Conservation (phyloP, 2,329 filamentous ascomycete species). For the Didymella glomerata region DNA sequence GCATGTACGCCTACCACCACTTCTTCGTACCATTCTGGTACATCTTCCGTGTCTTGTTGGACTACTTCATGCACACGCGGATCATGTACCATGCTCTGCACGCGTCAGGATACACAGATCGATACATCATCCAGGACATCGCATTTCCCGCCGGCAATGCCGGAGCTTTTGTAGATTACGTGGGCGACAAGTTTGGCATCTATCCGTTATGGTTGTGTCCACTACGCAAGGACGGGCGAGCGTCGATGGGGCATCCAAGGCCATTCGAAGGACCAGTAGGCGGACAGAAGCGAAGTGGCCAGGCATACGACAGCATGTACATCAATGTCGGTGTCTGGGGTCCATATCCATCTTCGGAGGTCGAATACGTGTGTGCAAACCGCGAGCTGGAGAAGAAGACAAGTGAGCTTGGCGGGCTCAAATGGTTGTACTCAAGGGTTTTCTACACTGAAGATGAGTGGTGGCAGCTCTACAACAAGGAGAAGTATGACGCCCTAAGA, state of each 20-base stretch:
- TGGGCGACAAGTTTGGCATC: slow-evolving; percentile 57
- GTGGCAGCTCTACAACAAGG: slow-evolving; percentile 68
- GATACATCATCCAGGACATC: slow-evolving; percentile 70
- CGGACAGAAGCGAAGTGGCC: slow-evolving; percentile 7
- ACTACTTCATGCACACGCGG: slow-evolving; percentile 69
- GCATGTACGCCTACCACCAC: slow-evolving; percentile 67
- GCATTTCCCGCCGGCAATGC: slow-evolving; percentile 64
- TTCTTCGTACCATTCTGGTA: slow-evolving; percentile 68
- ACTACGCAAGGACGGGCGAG: slow-evolving; percentile 44
- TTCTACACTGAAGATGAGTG: slow-evolving; percentile 81
- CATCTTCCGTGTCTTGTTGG: slow-evolving; percentile 65
- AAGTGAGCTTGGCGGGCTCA: slow-evolving; percentile 74
- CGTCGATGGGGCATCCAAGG: slow-evolving; percentile 43
- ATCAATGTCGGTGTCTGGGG: slow-evolving; percentile 74
- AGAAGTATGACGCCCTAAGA: slow-evolving; percentile 70
- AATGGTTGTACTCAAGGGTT: slow-evolving; percentile 87
- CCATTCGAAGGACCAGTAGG: slow-evolving; percentile 16
- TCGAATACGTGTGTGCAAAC: slow-evolving; percentile 74
- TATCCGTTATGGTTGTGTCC: slow-evolving; percentile 70
- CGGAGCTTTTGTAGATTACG: slow-evolving; percentile 61
- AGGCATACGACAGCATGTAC: slow-evolving; percentile 32
- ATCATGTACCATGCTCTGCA: slow-evolving; percentile 71
- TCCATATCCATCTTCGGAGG: slow-evolving; percentile 66
- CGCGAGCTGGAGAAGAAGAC: slow-evolving; percentile 75
- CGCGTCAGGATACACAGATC: slow-evolving; percentile 62